Conservation (phyloP, 2,329 filamentous ascomycete genomes). For the Scedosporium boydii region DNA sequence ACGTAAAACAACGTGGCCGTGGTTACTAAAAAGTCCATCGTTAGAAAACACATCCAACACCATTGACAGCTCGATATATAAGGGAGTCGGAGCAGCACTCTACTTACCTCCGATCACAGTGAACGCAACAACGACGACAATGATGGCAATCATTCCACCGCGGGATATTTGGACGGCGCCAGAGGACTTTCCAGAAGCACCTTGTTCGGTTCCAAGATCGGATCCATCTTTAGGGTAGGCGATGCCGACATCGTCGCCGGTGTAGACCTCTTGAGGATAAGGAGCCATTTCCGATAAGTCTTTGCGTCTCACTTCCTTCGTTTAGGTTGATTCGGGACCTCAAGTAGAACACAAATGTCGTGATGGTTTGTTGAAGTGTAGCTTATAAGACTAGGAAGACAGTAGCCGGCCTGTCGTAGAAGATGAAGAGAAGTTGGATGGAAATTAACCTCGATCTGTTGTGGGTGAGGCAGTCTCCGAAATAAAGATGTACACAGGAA, state of each 20-base stretch:
- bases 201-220: constrained; percentile 39
- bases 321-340: neutral
- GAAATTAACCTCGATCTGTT: neutral
- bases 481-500: neutral
- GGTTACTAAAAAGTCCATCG: constrained; percentile 34
- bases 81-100: neutral
- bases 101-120: constrained; percentile 59
- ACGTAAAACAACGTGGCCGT: constrained; percentile 64
- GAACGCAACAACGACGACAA: constrained; percentile 59
- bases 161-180: constrained; percentile 55
- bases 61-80: neutral
- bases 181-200: constrained; percentile 54
- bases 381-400: neutral
- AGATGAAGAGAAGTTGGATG: neutral
- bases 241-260: constrained; percentile 4
- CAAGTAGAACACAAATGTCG: neutral
- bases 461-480: neutral
- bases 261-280: constrained; percentile 2
- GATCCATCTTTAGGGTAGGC: constrained; percentile 3
- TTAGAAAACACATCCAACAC: neutral
- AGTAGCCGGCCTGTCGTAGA: neutral
- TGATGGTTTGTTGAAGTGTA: neutral
- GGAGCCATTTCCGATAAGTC: neutral
- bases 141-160: constrained; percentile 64
- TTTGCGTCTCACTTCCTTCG: neutral